Evolutionary conservation across 2,329 filamentous ascomycete genomes (phyloP).

Genomic region (Boeremia lycopersici): DNA sequence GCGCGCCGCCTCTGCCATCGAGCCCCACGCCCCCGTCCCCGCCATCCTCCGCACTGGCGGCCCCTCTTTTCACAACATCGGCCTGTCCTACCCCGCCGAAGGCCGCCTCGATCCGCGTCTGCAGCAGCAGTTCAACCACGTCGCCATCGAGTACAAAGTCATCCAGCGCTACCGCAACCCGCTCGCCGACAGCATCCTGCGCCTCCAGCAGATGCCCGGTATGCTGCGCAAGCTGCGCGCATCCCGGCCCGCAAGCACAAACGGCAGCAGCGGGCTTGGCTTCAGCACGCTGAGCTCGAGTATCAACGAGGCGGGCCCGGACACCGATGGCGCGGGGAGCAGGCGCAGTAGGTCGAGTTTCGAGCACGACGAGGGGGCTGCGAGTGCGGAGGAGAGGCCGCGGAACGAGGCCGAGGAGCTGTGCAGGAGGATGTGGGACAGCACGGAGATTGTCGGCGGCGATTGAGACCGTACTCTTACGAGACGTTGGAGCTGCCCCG

Average conservation of each 20-base stretch:
- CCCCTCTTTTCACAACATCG: conserved; percentile 40
- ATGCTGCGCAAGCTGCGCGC: conserved; percentile 36
- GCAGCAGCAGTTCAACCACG: conserved; percentile 69
- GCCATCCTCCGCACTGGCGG: conserved; percentile 47
- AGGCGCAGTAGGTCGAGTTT: conserved; percentile 41
- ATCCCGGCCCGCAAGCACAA: conserved; percentile 28
- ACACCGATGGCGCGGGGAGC: conserved; percentile 34
- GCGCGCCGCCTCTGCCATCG: conserved; percentile 73
- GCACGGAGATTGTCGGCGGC: conserved; percentile 36
- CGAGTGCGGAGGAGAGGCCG: conserved; percentile 34
- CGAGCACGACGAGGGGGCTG: conserved; percentile 27
- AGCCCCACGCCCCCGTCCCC: conserved; percentile 60
- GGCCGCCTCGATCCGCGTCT: conserved; percentile 65
- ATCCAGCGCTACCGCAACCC: conserved; percentile 75
- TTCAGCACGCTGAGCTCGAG: conserved; percentile 37
- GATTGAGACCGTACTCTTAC: too few species aligned
- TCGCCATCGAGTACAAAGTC: conserved; percentile 75
- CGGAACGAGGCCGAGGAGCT: conserved; percentile 48
- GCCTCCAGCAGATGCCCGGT: conserved; percentile 61
- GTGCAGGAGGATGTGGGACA: conserved; percentile 50
- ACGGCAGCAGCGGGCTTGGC: conserved; percentile 23
- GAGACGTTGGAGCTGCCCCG: too few species aligned
- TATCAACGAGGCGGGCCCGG: conserved; percentile 34
- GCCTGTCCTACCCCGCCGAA: conserved; percentile 37
- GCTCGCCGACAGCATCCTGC: conserved; percentile 65